These are phyloP conservation scores for Saturnispora quitensis DNA, from an alignment of 805 yeast genomes.

Conservation along the genomic window DNA sequence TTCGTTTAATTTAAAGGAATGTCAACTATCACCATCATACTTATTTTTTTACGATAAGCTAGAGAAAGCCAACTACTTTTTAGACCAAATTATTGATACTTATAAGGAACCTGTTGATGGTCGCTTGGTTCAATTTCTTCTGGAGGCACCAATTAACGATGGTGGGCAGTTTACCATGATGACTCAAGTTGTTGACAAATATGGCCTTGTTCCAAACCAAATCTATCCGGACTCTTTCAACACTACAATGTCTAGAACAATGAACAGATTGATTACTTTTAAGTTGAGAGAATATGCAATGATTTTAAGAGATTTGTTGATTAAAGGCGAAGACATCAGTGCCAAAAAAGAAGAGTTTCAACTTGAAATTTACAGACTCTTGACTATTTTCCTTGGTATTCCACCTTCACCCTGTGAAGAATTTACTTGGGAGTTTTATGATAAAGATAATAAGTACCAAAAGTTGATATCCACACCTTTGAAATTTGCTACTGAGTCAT, in stretches of 20 bases:
- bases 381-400: slow-evolving; percentile 62
- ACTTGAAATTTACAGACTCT: slow-evolving; percentile 53
- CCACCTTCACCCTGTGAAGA: slow-evolving; percentile 68
- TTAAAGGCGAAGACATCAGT: slow-evolving; percentile 33
- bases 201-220: slow-evolving; percentile 71
- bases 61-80: slow-evolving; percentile 73
- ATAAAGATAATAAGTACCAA: slow-evolving; percentile 51
- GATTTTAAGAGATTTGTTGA: slow-evolving; percentile 41
- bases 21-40: slow-evolving; percentile 72
- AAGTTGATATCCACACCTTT: slow-evolving; percentile 50
- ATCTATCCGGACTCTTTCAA: slow-evolving; percentile 60
- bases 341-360: slow-evolving; percentile 33
- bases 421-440: slow-evolving; percentile 67
- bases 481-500: slow-evolving; percentile 49
- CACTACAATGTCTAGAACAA: slow-evolving; percentile 39
- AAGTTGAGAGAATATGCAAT: slow-evolving; percentile 75
- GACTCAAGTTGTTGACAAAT: slow-evolving; percentile 64
- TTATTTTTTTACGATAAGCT: slow-evolving; percentile 79
- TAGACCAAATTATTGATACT: slow-evolving; percentile 69
- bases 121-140: slow-evolving; percentile 56
- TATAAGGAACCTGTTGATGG: slow-evolving; percentile 58
- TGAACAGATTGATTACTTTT: slow-evolving; percentile 57
- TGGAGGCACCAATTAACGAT: slow-evolving; percentile 61
- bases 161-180: slow-evolving; percentile 91
- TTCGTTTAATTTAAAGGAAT: slow-evolving; percentile 52